Conservation (phyloP, 1,139 yeast species). For the Insectozyma bohioensis region DNA sequence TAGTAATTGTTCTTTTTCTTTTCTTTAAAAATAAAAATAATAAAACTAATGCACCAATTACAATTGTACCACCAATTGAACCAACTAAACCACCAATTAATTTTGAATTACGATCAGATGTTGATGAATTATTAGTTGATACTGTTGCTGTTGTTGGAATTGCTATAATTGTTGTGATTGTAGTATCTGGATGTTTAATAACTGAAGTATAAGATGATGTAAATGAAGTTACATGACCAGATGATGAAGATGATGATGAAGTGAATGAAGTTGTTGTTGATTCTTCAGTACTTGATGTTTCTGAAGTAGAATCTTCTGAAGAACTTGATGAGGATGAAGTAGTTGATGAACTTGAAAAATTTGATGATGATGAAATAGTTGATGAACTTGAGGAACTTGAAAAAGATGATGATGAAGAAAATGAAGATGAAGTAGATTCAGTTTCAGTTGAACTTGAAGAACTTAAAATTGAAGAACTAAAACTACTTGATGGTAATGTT, state of each 20-base stretch:
- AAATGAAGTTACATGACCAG: conserved; percentile 11
- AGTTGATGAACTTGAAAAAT: background rate
- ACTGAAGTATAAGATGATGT: conserved; percentile 16
- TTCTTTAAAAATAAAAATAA: conserved; percentile 37
- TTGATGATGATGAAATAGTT: background rate
- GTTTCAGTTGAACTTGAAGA: conserved; percentile 27
- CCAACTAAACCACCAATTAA: conserved; percentile 51
- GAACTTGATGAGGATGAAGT: background rate
- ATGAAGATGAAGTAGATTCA: conserved; percentile 25
- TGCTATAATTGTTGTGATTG: conserved; percentile 42
- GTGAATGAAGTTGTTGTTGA: conserved; percentile 3
- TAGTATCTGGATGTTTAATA: conserved; percentile 30
- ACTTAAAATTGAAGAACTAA: conserved; percentile 13
- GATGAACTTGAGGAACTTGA: background rate
- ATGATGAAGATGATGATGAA: conserved; percentile 7
- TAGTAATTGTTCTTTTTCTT: conserved; percentile 32
- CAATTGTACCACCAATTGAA: conserved; percentile 47
- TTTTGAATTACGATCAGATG: conserved; percentile 32
- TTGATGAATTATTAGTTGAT: conserved; percentile 12
- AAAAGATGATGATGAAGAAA: conserved; percentile 14
- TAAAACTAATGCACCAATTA: conserved; percentile 39
- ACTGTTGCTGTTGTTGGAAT: conserved; percentile 34
- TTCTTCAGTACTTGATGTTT: background rate
- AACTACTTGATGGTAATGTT: background rate
- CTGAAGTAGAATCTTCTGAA: background rate